A percentile compares a stretch with the other conserved stretches of the same genome.
Evolutionary conservation across 2,329 filamentous ascomycete genomes (phyloP).

Genomic region (Fusarium sp.): DNA sequence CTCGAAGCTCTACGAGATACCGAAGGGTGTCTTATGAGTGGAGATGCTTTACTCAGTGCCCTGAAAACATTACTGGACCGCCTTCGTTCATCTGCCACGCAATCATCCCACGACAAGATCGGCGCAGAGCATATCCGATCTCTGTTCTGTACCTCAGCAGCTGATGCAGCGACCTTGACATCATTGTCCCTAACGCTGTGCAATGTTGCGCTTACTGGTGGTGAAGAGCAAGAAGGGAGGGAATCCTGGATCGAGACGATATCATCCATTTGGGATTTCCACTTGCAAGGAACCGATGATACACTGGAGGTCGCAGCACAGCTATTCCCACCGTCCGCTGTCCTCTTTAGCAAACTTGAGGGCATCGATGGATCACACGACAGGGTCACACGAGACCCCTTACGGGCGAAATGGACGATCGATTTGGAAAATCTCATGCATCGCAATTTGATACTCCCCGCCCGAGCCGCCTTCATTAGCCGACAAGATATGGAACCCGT

Average conservation of each 20-base stretch:
- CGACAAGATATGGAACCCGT: conserved; percentile 54
- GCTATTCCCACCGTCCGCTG: conserved; percentile 52
- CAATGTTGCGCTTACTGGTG: conserved; percentile 47
- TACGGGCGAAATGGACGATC: conserved; percentile 52
- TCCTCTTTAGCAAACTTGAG: conserved; percentile 54
- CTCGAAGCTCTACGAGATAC: conserved; percentile 52
- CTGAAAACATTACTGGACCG: conserved; percentile 58
- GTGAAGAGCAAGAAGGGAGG: conserved; percentile 50
- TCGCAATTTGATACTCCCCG: conserved; percentile 61
- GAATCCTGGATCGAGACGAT: conserved; percentile 59
- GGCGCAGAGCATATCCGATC: conserved; percentile 68
- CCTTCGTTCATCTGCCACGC: conserved; percentile 48
- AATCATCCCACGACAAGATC: conserved; percentile 56
- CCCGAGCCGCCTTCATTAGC: conserved; percentile 57
- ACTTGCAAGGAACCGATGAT: conserved; percentile 60
- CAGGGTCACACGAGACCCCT: conserved; percentile 10
- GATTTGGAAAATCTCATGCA: conserved; percentile 61
- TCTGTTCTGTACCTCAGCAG: conserved; percentile 60
- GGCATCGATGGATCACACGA: conserved; percentile 37
- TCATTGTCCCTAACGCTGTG: conserved; percentile 59
- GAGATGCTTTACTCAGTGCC: conserved; percentile 58
- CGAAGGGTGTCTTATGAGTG: conserved; percentile 55
- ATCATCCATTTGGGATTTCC: conserved; percentile 61
- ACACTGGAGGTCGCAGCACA: conserved; percentile 58
- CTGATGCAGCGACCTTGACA: conserved; percentile 57